These are phyloP conservation scores for Penicillium polonicum DNA, from an alignment of 2,329 filamentous ascomycete genomes.

Conservation along the genomic window DNA sequence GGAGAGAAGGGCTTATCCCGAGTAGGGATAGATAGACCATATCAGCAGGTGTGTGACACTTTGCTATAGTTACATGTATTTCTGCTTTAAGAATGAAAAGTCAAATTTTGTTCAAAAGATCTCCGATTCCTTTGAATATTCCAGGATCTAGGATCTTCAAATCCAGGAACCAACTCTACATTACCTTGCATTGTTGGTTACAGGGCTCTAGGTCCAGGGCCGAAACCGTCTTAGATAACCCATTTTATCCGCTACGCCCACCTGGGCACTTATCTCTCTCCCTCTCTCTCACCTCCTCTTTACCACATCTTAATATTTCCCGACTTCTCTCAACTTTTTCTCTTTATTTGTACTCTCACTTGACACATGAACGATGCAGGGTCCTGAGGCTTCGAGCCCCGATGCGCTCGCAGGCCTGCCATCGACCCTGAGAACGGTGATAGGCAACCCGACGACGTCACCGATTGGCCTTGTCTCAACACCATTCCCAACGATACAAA, in stretches of 20 bases:
- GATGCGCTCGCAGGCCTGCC: slow-evolving; percentile 36
- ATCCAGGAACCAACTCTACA: slow-evolving; percentile 6
- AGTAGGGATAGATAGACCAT: slow-evolving; percentile 15
- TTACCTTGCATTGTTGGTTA: slow-evolving; percentile 2
- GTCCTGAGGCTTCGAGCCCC: slow-evolving; percentile 40
- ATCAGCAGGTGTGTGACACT: background rate
- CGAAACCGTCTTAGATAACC: slow-evolving; percentile 32
- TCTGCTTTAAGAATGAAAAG: background rate
- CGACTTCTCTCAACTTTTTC: background rate
- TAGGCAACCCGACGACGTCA: slow-evolving; percentile 30
- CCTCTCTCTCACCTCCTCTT: slow-evolving; percentile 5
- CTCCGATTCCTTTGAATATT: background rate
- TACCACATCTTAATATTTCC: slow-evolving; percentile 1
- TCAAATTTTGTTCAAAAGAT: background rate
- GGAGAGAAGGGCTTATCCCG: slow-evolving; percentile 15
- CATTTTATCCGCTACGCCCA: slow-evolving; percentile 14
- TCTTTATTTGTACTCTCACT: background rate
- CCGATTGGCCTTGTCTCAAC: slow-evolving; percentile 21
- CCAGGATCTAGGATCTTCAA: background rate
- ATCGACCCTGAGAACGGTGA: slow-evolving; percentile 36
- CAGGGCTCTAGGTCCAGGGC: background rate
- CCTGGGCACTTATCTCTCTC: slow-evolving; percentile 14
- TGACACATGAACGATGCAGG: slow-evolving; percentile 43
- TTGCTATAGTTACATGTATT: background rate
- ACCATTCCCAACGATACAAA: slow-evolving; percentile 13